Evolutionary conservation across 352 stramenopile species (phyloP).

Genomic region (Aphanomyces invadans): DNA sequence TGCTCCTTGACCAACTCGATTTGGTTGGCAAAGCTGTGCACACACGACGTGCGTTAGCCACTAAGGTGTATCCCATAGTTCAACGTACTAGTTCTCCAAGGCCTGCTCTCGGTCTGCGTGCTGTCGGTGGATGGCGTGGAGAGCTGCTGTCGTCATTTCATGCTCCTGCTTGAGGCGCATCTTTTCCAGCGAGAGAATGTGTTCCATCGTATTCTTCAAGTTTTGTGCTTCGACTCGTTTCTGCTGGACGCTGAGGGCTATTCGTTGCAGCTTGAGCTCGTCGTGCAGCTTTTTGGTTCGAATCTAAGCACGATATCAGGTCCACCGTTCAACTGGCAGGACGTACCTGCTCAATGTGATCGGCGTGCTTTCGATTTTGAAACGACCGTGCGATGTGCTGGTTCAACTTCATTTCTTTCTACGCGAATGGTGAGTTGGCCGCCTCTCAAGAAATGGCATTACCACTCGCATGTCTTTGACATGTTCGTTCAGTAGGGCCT

Average conservation of each 20-base stretch:
- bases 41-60: neutral
- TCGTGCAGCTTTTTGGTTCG: slow-evolving; percentile 54
- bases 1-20: slow-evolving; percentile 61
- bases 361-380: slow-evolving; percentile 49
- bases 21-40: slow-evolving; percentile 46
- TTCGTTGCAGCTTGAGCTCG: slow-evolving; percentile 55
- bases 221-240: slow-evolving; percentile 64
- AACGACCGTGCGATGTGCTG: slow-evolving; percentile 55
- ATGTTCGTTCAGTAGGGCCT: slow-evolving; percentile 56
- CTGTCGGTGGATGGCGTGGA: slow-evolving; percentile 55
- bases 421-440: neutral
- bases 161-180: slow-evolving; percentile 60
- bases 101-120: slow-evolving; percentile 48
- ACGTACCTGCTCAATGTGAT: slow-evolving; percentile 49
- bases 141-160: slow-evolving; percentile 35
- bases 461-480: slow-evolving; percentile 50
- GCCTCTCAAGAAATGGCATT: neutral
- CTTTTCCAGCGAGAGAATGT: slow-evolving; percentile 57
- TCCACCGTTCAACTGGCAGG: no score
- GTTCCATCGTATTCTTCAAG: slow-evolving; percentile 52
- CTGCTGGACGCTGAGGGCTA: slow-evolving; percentile 48
- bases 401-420: slow-evolving; percentile 51
- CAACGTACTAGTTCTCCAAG: slow-evolving; percentile 52
- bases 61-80: neutral
- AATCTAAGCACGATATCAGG: no score